Base-by-base conservation (phyloP, 2,329 filamentous ascomycete species). In the Colletotrichum agaves region DNA sequence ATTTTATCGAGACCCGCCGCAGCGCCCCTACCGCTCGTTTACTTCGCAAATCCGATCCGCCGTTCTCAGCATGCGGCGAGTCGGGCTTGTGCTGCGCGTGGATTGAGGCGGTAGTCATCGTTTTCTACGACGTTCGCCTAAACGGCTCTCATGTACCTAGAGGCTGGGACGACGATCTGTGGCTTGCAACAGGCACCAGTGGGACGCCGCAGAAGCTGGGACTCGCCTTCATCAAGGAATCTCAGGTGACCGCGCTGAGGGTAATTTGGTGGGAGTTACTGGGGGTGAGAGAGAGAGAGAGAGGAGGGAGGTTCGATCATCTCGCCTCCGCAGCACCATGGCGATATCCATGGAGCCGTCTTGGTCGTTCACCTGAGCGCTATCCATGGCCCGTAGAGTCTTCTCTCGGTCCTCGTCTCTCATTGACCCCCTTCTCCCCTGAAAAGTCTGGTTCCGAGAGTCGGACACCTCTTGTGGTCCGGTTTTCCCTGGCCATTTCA, bases 231-330 rank as follows among this genome's bases (percentile, higher is more conserved):
- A 27, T 13, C 6, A 5, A 31, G 13, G 17, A 21, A 8, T 21
- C 35, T 43, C 52, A 31, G 37, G 15, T 43, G 49, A 62, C 53
- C n/a, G 50, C n/a, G 52, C 44, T 31, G 31, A 55, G 49, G 41
- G 15, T 19, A n/a, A 33, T 21, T 8, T 19, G 15, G 17, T 17
- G n/a, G 31, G 41, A 52, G 41, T 17, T 19, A 44, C 35, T 27
- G 35, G 5, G 17, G n/a, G 19, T 4, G 41, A 19, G 35, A 13
- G 35, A 21, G 19, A 5, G 41, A 19, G 35, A 13, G 35, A 8
- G 15, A 15, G 21, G n/a, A 39, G 17, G 27, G 19, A 49, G n/a
- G 37, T 49, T 27, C 27, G 46, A 49, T 49, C 17, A 37, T 33
- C n/a, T 5, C 12, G 15, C 23, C 55, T 31, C 17, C 13, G 15